Base-by-base conservation (phyloP, 1,284 basidiomycete species). In the Cystobasidiaceae sp. region DNA sequence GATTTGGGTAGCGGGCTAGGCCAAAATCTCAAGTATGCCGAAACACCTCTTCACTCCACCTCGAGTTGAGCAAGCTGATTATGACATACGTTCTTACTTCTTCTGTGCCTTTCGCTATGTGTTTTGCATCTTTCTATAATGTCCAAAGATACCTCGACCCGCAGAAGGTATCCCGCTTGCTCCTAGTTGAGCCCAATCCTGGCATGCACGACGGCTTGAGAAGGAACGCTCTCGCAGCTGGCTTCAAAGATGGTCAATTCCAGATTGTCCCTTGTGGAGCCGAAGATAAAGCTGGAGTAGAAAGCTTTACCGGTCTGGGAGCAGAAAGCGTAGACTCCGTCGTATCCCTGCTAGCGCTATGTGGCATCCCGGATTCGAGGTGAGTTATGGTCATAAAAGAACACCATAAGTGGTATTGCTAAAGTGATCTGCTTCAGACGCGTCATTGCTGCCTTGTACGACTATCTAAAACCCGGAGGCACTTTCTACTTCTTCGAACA, bases 391-490 rank as follows among this genome's bases (percentile, higher is more conserved):
- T 9, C n/a, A 5, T 6, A 23, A 5, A 19, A 17, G 3, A 23
- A 8, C 27, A 28, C 25, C 23, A 27, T 8, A 19, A 17, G 49
- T 27, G n/a, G 11, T 5, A 28, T 23, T 33, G 7, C n/a, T 27
- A 45, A 43, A 58, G 4, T 19, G n/a, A 19, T 30, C 28, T 8
- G 25, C 33, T 39, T 7, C 50, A 64, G 61, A 15, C 43, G 37
- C 25, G 63, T 66, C n/a, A 66, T 66, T 50, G 63, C 54, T 9
- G 55, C 54, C 11, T 43, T 66, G 3, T 66, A 66, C 25, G 63
- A 66, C 21, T 66, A 66, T 39, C 25, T 66, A 17, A 66, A 66
- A 32, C 63, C 63, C 15, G 63, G 63, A 19, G 63, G 63, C 44
- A 44, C 41, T 1, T 66, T 66, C 28, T 55, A 48, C 17, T 66